Evolutionary conservation across 352 stramenopile species (phyloP).

Genomic region (Pythium rhizo-oryzae): DNA sequence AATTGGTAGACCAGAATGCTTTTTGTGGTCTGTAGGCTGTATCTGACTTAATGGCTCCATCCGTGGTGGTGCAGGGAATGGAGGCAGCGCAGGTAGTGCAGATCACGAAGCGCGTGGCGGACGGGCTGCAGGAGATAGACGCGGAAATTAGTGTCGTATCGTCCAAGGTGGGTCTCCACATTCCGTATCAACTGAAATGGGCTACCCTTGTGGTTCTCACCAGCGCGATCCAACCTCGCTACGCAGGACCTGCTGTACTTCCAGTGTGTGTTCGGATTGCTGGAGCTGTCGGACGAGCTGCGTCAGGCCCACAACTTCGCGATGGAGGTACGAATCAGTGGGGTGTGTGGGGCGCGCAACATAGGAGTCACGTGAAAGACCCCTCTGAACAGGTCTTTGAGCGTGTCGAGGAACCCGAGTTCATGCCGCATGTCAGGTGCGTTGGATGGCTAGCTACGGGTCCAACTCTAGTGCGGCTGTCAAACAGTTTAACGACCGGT

Average conservation of each 20-base stretch:
- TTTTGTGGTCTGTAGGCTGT: background rate
- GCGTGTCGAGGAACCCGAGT: constrained; percentile 37
- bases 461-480: background rate
- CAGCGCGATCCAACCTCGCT: background rate
- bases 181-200: too few relatives aligned
- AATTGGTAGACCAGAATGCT: background rate
- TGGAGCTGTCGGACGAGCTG: constrained; percentile 46
- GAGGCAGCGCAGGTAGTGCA: constrained; percentile 26
- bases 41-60: background rate
- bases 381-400: constrained; percentile 62
- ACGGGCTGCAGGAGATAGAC: constrained; percentile 35
- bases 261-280: constrained; percentile 65
- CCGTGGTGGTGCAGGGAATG: constrained; percentile 31
- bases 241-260: constrained; percentile 57
- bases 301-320: constrained; percentile 33
- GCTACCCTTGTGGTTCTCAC: too few relatives aligned
- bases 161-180: too few relatives aligned
- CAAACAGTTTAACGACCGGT: background rate
- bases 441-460: background rate
- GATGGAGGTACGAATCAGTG: too few relatives aligned
- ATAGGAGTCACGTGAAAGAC: too few relatives aligned
- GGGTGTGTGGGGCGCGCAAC: too few relatives aligned
- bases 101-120: constrained; percentile 42
- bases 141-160: constrained; percentile 43
- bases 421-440: constrained; percentile 72